Evolutionary conservation across 208 protist genomes (phyloP), one percentile per base, ranked within the genome.

Genomic region (Trypanosoma lewisi): DNA sequence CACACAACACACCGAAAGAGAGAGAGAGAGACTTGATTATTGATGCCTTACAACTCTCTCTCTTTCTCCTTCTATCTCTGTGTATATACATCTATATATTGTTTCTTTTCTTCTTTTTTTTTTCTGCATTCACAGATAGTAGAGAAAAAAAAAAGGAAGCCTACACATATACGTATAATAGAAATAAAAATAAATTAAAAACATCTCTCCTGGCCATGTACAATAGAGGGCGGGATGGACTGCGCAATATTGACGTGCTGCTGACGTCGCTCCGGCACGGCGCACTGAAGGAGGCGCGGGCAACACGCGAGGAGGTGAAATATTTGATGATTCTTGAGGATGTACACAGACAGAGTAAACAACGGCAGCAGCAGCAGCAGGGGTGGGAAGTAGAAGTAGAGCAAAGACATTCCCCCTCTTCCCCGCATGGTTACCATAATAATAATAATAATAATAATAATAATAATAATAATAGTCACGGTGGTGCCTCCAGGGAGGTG

Each of bases 141-240:
- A 39, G 34, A 39, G 11, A 39, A 39, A 39, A 39, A 39, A 39
- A 39, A 11, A 39, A 39, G 19, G n/a, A 58, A 25, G 14, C 6
- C 11, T 44, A 21, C 34, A 8, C 21, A 57, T 44, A 21, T 44
- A n/a, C n/a, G n/a, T n/a, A n/a, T n/a, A n/a, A n/a, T n/a, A n/a
- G n/a, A n/a, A n/a, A n/a, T n/a, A n/a, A n/a, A n/a, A n/a, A n/a
- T n/a, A n/a, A n/a, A n/a, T n/a, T n/a, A n/a, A n/a, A n/a, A n/a
- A n/a, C n/a, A n/a, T n/a, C n/a, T n/a, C n/a, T n/a, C n/a, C 19
- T 33, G 21, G 39, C 9, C 44, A 73, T 73, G 67, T 73, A 73
- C 52, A 57, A 12, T 11, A 73, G 56, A 44, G 59, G 67, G n/a
- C 36, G 9, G 28, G n/a, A 63, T 2, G 53, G 30, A 6, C 21